Evolutionary conservation across 2,329 filamentous ascomycete species (phyloP), one percentile per base, ranked within the genome.

Genomic region (Hymenoscyphus salicellus): DNA sequence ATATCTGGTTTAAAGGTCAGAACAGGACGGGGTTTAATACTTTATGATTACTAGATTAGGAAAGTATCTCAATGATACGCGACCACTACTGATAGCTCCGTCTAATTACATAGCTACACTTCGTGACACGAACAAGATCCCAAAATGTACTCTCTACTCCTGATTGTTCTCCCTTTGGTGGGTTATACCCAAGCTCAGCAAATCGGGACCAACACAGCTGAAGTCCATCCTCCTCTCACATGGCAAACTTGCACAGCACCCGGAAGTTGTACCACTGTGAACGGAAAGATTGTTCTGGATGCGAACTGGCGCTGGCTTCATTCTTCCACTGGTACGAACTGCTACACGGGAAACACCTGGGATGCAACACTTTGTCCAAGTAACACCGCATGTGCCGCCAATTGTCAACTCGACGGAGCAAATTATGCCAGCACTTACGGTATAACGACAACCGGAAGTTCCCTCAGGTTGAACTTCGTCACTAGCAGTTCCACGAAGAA

Each of bases 231-330:
- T 63, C 72, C 79, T 62, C 76, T 86, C 72, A 81, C 78, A 59
- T 84, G 81, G 79, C 77, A 83, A 70, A 79, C 78, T 66, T 86
- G 83, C 72, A 79, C 81, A 30, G 74, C 76, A 20, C 73, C 72
- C 55, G 79, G 80, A 60, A 77, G 76, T 36, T 86, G 84, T 74
- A 80, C 79, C 2, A 79, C 77, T 23, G 76, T 81, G 62, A 75
- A 75, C 60, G 82, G 81, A 33, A 80, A 80, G 59, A 77, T 86
- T 60, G 80, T 82, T 41, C 75, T 86, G 68, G 84, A 86, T 70
- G 71, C 82, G 66, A 86, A 86, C 77, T 86, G 83, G 83, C 80
- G 84, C 62, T 86, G 84, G 84, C 74, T 84, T 60, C 83, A 86
- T 74, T 32, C 55, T 33, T 32, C 55, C 14, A n/a, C 30, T 17